These are phyloP conservation scores for Vachellia collinsii DNA, from an alignment of 306 rosid genomes.

Conservation along the genomic window DNA sequence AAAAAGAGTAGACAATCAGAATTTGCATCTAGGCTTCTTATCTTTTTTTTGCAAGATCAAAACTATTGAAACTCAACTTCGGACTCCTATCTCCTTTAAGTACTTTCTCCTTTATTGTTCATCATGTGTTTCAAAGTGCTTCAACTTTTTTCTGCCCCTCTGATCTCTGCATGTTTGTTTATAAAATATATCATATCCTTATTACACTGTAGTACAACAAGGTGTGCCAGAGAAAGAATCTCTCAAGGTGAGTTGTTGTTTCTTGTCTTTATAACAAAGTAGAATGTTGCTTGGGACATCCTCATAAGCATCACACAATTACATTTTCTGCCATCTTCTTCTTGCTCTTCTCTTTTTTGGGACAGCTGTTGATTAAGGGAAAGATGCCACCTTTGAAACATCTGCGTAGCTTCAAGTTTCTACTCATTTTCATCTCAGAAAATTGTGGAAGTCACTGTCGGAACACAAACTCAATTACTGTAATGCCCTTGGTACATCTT, in stretches of 20 bases:
- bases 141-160: not conserved
- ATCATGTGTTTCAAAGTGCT: conserved; percentile 39
- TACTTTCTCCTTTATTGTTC: conserved; percentile 39
- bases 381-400: conserved; percentile 40
- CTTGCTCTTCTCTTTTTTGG: not conserved
- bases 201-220: conserved; percentile 42
- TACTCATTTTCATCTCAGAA: conserved; percentile 49
- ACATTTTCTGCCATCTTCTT: conserved; percentile 5
- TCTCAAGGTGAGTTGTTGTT: conserved; percentile 56
- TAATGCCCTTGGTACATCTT: conserved; percentile 30
- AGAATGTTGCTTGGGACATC: conserved; percentile 64
- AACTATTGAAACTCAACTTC: conserved; percentile 31
- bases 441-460: conserved; percentile 38
- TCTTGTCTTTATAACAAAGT: conserved; percentile 82
- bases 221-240: conserved; percentile 35
- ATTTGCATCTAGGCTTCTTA: not conserved
- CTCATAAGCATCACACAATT: conserved; percentile 53
- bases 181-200: conserved; percentile 12
- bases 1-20: not conserved
- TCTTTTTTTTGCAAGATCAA: not conserved
- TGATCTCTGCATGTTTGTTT: conserved; percentile 8
- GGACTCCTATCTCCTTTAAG: conserved; percentile 32
- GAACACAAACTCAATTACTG: conserved; percentile 26
- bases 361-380: conserved; percentile 50
- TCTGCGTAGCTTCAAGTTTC: conserved; percentile 72